Base-by-base conservation (phyloP, 495 filamentous ascomycete genomes). In the Aspergillus baeticus region DNA sequence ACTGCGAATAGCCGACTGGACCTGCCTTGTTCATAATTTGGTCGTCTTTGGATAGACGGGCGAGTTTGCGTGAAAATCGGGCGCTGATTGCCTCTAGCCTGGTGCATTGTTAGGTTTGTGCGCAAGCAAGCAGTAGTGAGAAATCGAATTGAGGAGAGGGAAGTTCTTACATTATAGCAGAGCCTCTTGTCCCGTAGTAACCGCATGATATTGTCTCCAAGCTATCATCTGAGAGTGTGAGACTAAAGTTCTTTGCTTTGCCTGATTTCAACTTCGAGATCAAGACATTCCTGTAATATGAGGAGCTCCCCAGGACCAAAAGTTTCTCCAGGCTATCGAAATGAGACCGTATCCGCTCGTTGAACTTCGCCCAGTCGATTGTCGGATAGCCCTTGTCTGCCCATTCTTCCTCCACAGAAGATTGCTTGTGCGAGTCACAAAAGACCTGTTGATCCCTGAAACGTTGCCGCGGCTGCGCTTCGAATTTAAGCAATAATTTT, bases 101-200 rank as follows among this genome's bases (percentile, higher is more conserved):
- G 53, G 11, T 11, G 20, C 35, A 34, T 43, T 18, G 11, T 56
- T 47, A 63, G 54, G 14, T 43, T 39, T 20, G 20, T 10, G n/a
- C 2, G 1, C 26, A n/a, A n/a, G 8, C 10, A 22, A 15, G 36
- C 26, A 18, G 21, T 10, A 50, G 1, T 17, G 21, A 41, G 10
- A 49, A 17, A 29, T 36, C 2, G 44, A 13, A 57, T 26, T 8
- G 3, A 23, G 31, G 14, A 29, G 54, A 20, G 10, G 38, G 22
- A 34, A 42, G 43, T 18, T 54, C 77, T 52, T 71, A 87, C 83
- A 90, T 81, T 50, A 81, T 80, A 20, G 79, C 78, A 17, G 89
- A 76, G 0, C 94, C 94, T 49, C 87, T 79, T 1, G 86, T 80
- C 1, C 94, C 94, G 68, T 97, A 98, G 66, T 98, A 98, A 0